Base-by-base conservation (phyloP, 805 yeast species). In the Wickerhamiella spandovensis region DNA sequence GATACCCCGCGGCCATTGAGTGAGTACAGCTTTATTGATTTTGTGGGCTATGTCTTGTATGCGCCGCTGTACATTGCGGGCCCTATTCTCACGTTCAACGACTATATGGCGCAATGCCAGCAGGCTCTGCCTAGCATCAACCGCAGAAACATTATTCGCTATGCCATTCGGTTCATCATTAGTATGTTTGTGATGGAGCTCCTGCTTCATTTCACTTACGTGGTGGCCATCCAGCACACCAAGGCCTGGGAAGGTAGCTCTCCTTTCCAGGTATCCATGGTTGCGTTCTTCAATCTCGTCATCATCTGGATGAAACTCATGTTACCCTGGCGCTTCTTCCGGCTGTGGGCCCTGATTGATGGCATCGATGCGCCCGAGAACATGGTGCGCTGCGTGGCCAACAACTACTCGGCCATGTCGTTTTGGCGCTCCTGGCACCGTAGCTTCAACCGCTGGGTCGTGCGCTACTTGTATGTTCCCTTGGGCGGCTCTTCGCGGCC, bases 371-470 rank as follows among this genome's bases (percentile, higher is more conserved):
- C 97, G 0, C 97, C 98, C 2, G 99, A 92, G 63, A 92, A 92
- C 61, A 92, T 92, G 97, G 80, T 92, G 51, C 73, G 99, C 52
- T 89, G 97, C 63, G 86, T 92, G 79, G 84, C 87, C 64, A 87
- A 92, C 66, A 92, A 92, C 67, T 92, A 81, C 65, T 83, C 95
- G 32, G 92, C 96, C 0, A 66, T 86, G 54, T 87, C 92, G n/a
- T 92, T 92, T 64, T 92, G 99, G 99, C 76, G 97, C 62, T 95
- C 95, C 3, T 92, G 99, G 99, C 99, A 92, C 67, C 77, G 97
- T 61, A 82, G 95, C 46, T 92, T 72, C 69, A 89, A 90, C 67
- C 76, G 83, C 57, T 92, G 96, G 95, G 83, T 85, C 32, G 76
- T 84, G 23, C 74, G 95, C 54, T 92, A 92, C 65, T 76, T 92